Evolutionary conservation across 2,329 filamentous ascomycete species (phyloP).

Genomic region (Bertia moriformis): DNA sequence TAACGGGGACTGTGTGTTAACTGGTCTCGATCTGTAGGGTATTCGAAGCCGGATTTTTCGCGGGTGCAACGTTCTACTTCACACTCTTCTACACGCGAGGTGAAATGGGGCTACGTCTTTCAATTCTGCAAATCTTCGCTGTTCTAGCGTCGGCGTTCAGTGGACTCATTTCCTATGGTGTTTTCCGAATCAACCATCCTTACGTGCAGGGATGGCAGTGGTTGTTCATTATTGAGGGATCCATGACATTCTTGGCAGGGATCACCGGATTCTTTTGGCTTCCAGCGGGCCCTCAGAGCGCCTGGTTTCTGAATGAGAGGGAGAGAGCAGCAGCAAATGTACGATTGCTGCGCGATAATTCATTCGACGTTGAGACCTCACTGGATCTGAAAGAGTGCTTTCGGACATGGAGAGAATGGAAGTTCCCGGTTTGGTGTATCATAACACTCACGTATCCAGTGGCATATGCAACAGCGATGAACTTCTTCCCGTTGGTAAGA

Average conservation of each 20-base stretch:
- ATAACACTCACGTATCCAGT: conserved; percentile 31
- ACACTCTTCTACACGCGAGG: conserved; percentile 27
- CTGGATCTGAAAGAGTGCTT: conserved; percentile 25
- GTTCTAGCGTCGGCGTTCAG: conserved; percentile 5
- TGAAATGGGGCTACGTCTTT: not conserved
- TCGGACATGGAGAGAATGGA: conserved; percentile 22
- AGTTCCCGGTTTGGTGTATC: conserved; percentile 26
- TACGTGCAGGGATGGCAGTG: conserved; percentile 5
- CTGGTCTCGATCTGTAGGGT: conserved; percentile 8
- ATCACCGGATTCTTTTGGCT: not conserved
- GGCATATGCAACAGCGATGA: conserved; percentile 25
- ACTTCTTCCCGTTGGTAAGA: conserved; percentile 27
- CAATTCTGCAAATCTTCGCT: conserved; percentile 1
- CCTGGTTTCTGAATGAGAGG: conserved; percentile 27
- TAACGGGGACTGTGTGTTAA: not conserved
- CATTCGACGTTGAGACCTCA: conserved; percentile 16
- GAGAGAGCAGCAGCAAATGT: conserved; percentile 26
- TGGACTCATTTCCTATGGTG: conserved; percentile 4
- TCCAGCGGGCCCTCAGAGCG: conserved; percentile 26
- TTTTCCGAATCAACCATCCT: conserved; percentile 4
- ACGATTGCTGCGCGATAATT: conserved; percentile 28
- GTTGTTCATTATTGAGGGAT: conserved; percentile 6
- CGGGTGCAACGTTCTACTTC: conserved; percentile 35
- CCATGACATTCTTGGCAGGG: not conserved
- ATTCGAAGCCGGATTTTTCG: conserved; percentile 37